A percentile compares a stretch with the other conserved stretches of the same genome.
These are phyloP conservation scores for Darksidea phi DNA, from an alignment of 495 filamentous ascomycete species.

Conservation along the genomic window DNA sequence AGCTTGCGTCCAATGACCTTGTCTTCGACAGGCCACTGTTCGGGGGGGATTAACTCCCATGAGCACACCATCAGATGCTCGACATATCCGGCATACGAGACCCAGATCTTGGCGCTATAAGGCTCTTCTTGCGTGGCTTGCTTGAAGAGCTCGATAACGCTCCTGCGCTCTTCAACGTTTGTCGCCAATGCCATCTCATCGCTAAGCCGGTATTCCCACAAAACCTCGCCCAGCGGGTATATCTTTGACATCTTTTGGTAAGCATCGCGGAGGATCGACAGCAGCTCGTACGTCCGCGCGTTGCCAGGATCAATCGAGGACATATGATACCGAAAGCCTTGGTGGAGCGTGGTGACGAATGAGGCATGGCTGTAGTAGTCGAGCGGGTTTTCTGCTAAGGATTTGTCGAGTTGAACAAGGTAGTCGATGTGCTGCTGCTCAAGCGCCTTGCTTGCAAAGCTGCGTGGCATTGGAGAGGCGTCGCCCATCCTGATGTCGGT, in stretches of 20 bases:
- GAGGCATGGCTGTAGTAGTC: conserved; percentile 64
- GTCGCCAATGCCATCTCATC: conserved; percentile 62
- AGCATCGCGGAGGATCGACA: conserved; percentile 61
- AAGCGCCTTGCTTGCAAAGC: conserved; percentile 53
- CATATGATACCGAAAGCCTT: conserved; percentile 60
- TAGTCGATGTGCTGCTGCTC: conserved; percentile 54
- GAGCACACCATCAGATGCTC: conserved; percentile 66
- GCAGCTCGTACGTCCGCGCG: conserved; percentile 55
- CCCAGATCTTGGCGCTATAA: conserved; percentile 82
- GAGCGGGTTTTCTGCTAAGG: conserved; percentile 61
- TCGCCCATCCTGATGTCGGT: conserved; percentile 60
- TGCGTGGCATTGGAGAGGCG: conserved; percentile 49
- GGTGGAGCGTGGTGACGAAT: conserved; percentile 64
- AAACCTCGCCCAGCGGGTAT: conserved; percentile 65
- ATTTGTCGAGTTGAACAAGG: conserved; percentile 54
- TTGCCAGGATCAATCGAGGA: conserved; percentile 43
- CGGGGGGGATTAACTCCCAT: conserved; percentile 45
- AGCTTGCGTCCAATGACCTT: conserved; percentile 68
- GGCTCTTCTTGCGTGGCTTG: conserved; percentile 79
- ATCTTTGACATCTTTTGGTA: conserved; percentile 64
- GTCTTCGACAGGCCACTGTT: conserved; percentile 73
- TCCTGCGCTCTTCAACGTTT: conserved; percentile 62
- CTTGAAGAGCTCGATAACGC: conserved; percentile 79
- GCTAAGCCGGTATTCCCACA: conserved; percentile 65
- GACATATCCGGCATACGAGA: conserved; percentile 83